Base-by-base conservation (phyloP, 768 basidiomycete genomes). In the Mycena rebaudengoi region DNA sequence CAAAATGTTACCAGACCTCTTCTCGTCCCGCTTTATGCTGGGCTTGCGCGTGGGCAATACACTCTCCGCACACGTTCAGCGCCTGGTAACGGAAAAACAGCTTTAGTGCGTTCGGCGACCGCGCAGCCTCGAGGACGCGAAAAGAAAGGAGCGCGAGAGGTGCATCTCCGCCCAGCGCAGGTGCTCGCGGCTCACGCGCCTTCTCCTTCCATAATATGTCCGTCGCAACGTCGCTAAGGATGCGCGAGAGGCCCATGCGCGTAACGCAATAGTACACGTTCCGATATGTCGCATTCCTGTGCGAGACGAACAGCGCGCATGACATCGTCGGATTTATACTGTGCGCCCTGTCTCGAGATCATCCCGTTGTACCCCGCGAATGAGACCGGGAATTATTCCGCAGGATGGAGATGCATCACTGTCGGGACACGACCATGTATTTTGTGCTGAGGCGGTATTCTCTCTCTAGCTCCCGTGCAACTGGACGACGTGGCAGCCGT, bases 401-500 rank as follows among this genome's bases (percentile, higher is more conserved):
- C 35, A 89, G 78, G 50, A 87, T 76, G 32, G 78, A 64, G 29
- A 88, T 82, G 60, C 85, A 88, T 20, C 84, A 82, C 32, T 79
- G 73, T 14, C 88, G 85, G 52, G 82, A 77, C 3, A 77, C 73
- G 28, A 89, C 81, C 70, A 87, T 73, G 62, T 90, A 90, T 69
- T 90, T 90, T 28, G 86, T 87, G 65, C 85, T 79, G n/a, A 90
- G 76, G n/a, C 86, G 84, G 1, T 89, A 69, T 88, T 86, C 11
- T 75, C 71, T 3, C 79, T 78, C 7, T 69, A 65, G 53, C 88
- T n/a, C n/a, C n/a, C 87, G 68, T 85, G 78, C 64, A 89, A 77
- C 29, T 77, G 73, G 4, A 88, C 82, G 21, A 87, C 76, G 43
- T 79, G 82, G 58, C 85, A 87, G 5, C 81, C 82, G 12, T 88